These are phyloP conservation scores for Alternaria incomplexa DNA, from an alignment of 2,329 filamentous ascomycete species.

Conservation along the genomic window DNA sequence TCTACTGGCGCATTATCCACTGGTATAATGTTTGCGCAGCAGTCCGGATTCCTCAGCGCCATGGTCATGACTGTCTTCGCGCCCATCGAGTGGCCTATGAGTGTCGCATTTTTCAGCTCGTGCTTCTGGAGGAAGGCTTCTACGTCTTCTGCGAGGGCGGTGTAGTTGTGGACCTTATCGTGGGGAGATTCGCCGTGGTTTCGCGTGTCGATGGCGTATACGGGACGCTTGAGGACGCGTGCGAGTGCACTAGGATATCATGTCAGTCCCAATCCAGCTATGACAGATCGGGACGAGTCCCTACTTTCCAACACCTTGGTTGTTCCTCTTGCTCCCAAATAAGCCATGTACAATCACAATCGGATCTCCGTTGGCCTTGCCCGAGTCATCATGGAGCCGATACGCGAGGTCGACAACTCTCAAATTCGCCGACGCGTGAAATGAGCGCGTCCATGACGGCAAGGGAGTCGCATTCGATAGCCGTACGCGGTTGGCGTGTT, in stretches of 20 bases:
- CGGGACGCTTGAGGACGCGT: slow-evolving; percentile 76
- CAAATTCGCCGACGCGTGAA: slow-evolving; percentile 33
- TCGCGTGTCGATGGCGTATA: slow-evolving; percentile 87
- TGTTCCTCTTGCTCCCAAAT: slow-evolving; percentile 95
- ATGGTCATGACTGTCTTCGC: slow-evolving; percentile 92
- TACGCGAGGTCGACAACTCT: slow-evolving; percentile 42
- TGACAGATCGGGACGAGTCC: fast-evolving
- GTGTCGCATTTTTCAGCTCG: slow-evolving; percentile 69
- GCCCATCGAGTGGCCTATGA: slow-evolving; percentile 97
- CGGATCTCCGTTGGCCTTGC: slow-evolving; percentile 58
- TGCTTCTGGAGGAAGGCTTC: slow-evolving; percentile 77
- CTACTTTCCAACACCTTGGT: slow-evolving; percentile 91
- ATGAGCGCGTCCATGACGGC: slow-evolving; percentile 33
- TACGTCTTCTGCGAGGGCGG: slow-evolving; percentile 81
- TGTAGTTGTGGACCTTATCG: slow-evolving; percentile 76
- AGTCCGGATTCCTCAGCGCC: slow-evolving; percentile 71
- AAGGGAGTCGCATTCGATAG: background rate
- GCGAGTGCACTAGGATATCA: slow-evolving; percentile 70
- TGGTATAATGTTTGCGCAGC: slow-evolving; percentile 74
- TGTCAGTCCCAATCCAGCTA: background rate
- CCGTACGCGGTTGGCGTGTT: slow-evolving; percentile 14
- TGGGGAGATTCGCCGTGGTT: slow-evolving; percentile 95
- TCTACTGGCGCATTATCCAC: slow-evolving; percentile 94
- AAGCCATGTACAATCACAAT: slow-evolving; percentile 91
- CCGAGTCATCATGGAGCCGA: slow-evolving; percentile 43